These are phyloP conservation scores for Daldinia decipiens DNA, from an alignment of 495 filamentous ascomycete species.

Conservation along the genomic window DNA sequence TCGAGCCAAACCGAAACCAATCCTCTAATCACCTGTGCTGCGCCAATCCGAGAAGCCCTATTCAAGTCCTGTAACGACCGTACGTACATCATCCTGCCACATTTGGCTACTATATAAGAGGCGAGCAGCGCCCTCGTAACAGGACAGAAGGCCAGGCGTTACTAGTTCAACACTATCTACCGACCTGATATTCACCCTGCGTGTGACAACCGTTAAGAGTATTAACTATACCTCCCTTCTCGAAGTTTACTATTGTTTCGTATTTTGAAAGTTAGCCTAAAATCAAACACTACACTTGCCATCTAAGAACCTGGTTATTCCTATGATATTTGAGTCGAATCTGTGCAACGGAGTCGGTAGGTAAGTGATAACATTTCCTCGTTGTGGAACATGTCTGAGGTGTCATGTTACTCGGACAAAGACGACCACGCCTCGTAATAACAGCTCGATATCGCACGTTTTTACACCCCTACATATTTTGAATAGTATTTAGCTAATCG, in stretches of 20 bases:
- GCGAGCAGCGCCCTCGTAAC: too few species aligned
- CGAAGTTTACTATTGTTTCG: too few species aligned
- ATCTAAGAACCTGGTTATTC: too few species aligned
- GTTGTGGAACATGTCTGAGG: neutral
- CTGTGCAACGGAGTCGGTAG: neutral
- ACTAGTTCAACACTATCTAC: too few species aligned
- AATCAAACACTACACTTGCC: too few species aligned
- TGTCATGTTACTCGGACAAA: slow-evolving; percentile 10
- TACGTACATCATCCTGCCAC: neutral
- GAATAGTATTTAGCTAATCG: neutral
- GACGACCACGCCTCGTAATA: neutral
- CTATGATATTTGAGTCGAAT: neutral
- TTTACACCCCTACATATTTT: neutral
- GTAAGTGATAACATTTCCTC: neutral
- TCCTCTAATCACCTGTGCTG: slow-evolving; percentile 13
- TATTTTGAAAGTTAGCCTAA: too few species aligned
- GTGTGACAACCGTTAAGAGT: too few species aligned
- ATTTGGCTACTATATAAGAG: too few species aligned
- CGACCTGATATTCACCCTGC: too few species aligned
- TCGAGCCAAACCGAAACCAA: slow-evolving; percentile 5
- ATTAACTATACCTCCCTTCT: too few species aligned
- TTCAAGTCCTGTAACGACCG: slow-evolving; percentile 18
- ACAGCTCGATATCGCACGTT: neutral
- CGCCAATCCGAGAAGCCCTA: slow-evolving; percentile 20
- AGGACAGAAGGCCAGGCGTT: too few species aligned